Percentiles rank a stretch among this genome's conserved stretches.
Evolutionary conservation across 192 early-diverging fungal species (phyloP).

Genomic region (Jimgerdemannia flammicorona): DNA sequence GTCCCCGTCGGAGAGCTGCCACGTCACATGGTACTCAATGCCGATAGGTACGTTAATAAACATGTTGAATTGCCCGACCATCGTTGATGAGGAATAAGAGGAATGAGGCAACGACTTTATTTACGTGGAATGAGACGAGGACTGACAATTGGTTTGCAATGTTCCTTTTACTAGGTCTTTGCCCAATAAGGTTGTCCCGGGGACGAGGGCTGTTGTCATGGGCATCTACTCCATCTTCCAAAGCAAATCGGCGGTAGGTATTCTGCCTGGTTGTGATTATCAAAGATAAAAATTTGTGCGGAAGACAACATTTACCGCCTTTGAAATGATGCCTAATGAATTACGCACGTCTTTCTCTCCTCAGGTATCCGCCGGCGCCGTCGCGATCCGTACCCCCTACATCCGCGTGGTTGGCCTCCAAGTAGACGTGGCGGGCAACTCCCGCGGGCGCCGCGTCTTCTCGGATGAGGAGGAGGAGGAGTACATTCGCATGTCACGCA

Average conservation of each 20-base stretch:
- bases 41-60: constrained; percentile 59
- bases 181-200: constrained; percentile 90
- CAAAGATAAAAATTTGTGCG: not conserved
- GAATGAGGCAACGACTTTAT: not conserved
- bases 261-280: not conserved
- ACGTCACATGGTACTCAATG: constrained; percentile 87
- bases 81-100: no score
- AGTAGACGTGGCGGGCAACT: constrained; percentile 63
- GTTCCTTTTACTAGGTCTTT: constrained; percentile 48
- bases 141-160: not conserved
- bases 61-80: not conserved
- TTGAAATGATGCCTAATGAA: no score
- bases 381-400: constrained; percentile 92
- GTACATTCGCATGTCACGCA: constrained; percentile 80
- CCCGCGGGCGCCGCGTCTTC: constrained; percentile 64
- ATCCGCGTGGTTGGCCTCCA: constrained; percentile 92
- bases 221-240: constrained; percentile 96
- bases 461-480: constrained; percentile 94
- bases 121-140: not conserved
- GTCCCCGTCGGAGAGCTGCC: constrained; percentile 98
- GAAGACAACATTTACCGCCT: not conserved
- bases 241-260: constrained; percentile 47
- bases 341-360: not conserved
- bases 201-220: constrained; percentile 87
- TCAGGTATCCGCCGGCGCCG: constrained; percentile 70